Conservation (phyloP, 2,329 filamentous ascomycete genomes). For the Drechmeria coniospora region DNA sequence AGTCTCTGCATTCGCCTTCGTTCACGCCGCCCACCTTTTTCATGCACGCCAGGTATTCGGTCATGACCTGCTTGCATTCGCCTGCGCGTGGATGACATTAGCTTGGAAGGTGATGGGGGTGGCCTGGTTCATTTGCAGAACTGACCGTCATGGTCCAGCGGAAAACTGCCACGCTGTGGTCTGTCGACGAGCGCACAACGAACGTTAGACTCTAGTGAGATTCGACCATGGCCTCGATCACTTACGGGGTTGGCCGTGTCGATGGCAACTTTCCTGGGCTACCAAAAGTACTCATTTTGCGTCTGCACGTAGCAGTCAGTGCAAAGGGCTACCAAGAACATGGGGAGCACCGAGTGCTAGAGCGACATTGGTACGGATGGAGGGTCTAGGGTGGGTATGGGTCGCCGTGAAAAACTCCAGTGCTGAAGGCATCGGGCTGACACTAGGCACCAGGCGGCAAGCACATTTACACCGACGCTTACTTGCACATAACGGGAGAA, state of each 20-base stretch:
- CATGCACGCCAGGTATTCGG: conserved; percentile 71
- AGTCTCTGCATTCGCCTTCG: conserved; percentile 64
- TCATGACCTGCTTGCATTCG: conserved; percentile 87
- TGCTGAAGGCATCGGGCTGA: no score
- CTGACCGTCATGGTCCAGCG: conserved; percentile 76
- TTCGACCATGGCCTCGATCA: conserved; percentile 8
- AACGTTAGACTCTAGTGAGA: conserved; percentile 1
- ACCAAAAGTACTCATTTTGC: conserved; percentile 55
- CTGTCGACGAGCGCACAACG: conserved; percentile 26
- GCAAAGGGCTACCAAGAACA: no score
- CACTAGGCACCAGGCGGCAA: no score
- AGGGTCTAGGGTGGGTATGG: no score
- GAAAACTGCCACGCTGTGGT: conserved; percentile 84
- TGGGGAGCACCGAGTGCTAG: no score
- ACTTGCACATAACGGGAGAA: no score
- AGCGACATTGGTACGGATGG: no score
- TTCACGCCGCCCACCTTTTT: conserved; percentile 74
- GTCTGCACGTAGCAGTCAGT: no score
- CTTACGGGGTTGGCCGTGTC: conserved; percentile 56
- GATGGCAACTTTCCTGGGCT: conserved; percentile 51
- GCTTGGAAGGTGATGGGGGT: neutral
- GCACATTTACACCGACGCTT: no score
- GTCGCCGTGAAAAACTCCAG: no score
- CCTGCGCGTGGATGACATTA: conserved; percentile 29
- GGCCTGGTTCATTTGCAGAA: conserved; percentile 1